These are phyloP conservation scores for Claviceps sp. DNA, from an alignment of 2,329 filamentous ascomycete species.

Conservation along the genomic window DNA sequence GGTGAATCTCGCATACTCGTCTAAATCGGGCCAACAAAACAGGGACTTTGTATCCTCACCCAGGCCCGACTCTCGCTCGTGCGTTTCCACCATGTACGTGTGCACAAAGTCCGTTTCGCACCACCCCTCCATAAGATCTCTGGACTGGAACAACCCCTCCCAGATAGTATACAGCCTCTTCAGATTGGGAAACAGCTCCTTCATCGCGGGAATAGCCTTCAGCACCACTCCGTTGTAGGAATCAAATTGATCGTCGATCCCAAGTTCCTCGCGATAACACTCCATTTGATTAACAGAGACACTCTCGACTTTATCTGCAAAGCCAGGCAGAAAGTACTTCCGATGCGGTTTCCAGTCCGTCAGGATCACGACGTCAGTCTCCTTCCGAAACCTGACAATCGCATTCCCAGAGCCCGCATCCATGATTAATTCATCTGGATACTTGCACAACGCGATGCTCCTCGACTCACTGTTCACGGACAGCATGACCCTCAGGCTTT, in stretches of 20 bases:
- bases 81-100: slow-evolving; percentile 14
- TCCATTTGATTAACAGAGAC: slow-evolving; percentile 12
- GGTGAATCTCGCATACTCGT: slow-evolving; percentile 17
- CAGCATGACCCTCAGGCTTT: slow-evolving; percentile 16
- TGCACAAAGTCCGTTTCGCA: slow-evolving; percentile 17
- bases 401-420: slow-evolving; percentile 12
- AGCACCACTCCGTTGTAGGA: neutral
- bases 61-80: slow-evolving; percentile 12
- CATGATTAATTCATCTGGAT: slow-evolving; percentile 20
- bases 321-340: slow-evolving; percentile 11
- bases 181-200: slow-evolving; percentile 13
- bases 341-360: slow-evolving; percentile 3
- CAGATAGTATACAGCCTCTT: slow-evolving; percentile 14
- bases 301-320: slow-evolving; percentile 17
- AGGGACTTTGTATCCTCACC: slow-evolving; percentile 15
- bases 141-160: rapidly evolving
- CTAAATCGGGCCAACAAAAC: slow-evolving; percentile 22
- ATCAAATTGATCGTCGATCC: neutral
- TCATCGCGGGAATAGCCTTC: neutral
- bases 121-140: slow-evolving; percentile 15
- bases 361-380: slow-evolving; percentile 19
- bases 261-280: neutral
- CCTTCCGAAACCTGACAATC: slow-evolving; percentile 16
- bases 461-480: slow-evolving; percentile 24
- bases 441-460: slow-evolving; percentile 15